phyloP scores from a whole-genome alignment of 768 basidiomycete genomes.

The Tylopilus balloui region DNA sequence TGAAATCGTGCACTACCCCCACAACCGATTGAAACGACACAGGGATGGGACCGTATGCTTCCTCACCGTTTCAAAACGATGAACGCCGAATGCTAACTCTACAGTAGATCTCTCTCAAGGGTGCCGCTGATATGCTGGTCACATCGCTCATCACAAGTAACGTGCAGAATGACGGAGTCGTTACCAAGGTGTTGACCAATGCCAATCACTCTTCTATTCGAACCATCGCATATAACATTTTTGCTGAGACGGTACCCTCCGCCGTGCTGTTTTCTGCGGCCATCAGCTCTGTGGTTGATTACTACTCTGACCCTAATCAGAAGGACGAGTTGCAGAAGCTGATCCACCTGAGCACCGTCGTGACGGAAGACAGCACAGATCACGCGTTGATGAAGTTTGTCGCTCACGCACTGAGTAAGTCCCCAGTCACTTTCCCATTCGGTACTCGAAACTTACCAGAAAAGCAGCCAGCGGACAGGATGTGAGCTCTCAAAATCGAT shows the following conservation, averaged over 20 bases:
- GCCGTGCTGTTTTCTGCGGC: conserved; percentile 53
- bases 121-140: conserved; percentile 19
- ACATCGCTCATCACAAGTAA: conserved; percentile 22
- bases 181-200: conserved; percentile 14
- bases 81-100: background rate
- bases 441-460: conserved; percentile 27
- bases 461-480: conserved; percentile 28
- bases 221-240: conserved; percentile 45
- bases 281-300: conserved; percentile 54
- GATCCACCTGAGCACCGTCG: conserved; percentile 30
- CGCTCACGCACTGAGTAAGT: conserved; percentile 45
- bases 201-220: conserved; percentile 12
- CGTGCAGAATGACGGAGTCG: conserved; percentile 20
- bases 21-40: conserved; percentile 18
- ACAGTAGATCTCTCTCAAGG: conserved; percentile 16
- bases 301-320: conserved; percentile 46
- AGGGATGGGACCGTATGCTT: conserved; percentile 21
- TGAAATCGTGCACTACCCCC: conserved; percentile 23
- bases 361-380: conserved; percentile 19
- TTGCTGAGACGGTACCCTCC: conserved; percentile 53
- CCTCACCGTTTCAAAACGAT: background rate
- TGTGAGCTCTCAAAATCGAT: conserved; percentile 25
- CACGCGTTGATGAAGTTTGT: conserved; percentile 41
- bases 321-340: conserved; percentile 35
- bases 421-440: background rate